phyloP scores from a whole-genome alignment of 768 basidiomycete species.

The Phanerochaete sordida region DNA sequence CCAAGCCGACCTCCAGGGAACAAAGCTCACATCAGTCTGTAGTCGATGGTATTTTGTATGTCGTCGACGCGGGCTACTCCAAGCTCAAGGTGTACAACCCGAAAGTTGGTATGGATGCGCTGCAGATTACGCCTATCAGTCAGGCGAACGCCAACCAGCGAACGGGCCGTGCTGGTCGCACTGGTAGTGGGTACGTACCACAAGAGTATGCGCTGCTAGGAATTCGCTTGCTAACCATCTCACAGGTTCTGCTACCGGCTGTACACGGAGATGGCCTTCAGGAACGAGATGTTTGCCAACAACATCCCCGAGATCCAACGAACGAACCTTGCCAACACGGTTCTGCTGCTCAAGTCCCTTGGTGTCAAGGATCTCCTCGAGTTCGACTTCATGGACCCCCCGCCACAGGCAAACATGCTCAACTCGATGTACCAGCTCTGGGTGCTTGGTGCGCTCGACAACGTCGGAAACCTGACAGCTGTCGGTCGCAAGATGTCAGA shows the following conservation, averaged over 20 bases:
- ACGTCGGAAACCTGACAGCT: constrained; percentile 92
- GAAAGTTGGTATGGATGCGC: constrained; percentile 97
- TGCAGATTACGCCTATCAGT: constrained; percentile 98
- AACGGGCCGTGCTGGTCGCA: constrained; percentile 94
- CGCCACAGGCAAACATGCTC: constrained; percentile 98
- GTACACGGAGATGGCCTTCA: constrained; percentile 95
- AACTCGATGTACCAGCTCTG: constrained; percentile 99
- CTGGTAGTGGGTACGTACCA: constrained; percentile 78
- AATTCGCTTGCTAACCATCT: constrained; percentile 10
- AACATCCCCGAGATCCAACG: constrained; percentile 99
- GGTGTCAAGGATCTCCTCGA: constrained; percentile 97
- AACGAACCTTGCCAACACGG: constrained; percentile 97
- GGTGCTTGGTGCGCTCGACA: constrained; percentile 97
- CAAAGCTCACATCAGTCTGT: constrained; percentile 9
- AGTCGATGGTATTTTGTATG: constrained; percentile 98
- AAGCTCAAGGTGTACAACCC: constrained; percentile 99
- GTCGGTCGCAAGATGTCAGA: constrained; percentile 97
- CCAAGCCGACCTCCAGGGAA: neutral
- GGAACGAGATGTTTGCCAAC: constrained; percentile 93
- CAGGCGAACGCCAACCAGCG: constrained; percentile 98
- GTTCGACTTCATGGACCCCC: constrained; percentile 99
- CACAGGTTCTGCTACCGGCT: constrained; percentile 86
- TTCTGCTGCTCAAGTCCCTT: constrained; percentile 88
- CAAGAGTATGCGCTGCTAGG: neutral
- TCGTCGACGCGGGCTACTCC: constrained; percentile 95